Evolutionary conservation across 2,329 filamentous ascomycete species (phyloP).

Genomic region (Alternaria alternata): DNA sequence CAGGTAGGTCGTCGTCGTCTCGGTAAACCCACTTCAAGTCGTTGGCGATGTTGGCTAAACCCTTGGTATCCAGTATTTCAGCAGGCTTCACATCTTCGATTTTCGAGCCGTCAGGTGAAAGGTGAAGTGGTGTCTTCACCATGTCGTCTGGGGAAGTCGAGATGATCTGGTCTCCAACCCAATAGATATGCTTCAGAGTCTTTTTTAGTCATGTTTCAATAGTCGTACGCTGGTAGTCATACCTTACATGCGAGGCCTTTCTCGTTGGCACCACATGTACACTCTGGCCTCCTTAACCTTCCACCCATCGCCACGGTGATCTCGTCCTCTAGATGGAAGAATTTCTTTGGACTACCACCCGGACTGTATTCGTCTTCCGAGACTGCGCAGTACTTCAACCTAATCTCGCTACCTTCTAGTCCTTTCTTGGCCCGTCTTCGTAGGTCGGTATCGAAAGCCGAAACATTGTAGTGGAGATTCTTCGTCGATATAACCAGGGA

Average conservation of each 20-base stretch:
- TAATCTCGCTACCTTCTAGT: constrained; percentile 46
- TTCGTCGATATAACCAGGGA: constrained; percentile 45
- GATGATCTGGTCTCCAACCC: constrained; percentile 48
- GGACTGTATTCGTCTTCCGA: constrained; percentile 33
- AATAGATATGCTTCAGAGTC: constrained; percentile 48
- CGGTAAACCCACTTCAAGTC: constrained; percentile 43
- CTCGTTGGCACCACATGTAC: constrained; percentile 48
- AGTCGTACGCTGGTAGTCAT: constrained; percentile 1
- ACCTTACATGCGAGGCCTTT: constrained; percentile 48
- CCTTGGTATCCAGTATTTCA: constrained; percentile 37
- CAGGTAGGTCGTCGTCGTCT: constrained; percentile 34
- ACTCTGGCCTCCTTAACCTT: constrained; percentile 35
- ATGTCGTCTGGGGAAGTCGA: constrained; percentile 32
- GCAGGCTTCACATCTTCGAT: constrained; percentile 42
- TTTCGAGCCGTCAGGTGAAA: constrained; percentile 45
- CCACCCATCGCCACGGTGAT: constrained; percentile 47
- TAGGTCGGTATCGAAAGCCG: constrained; percentile 40
- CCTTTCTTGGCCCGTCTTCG: constrained; percentile 42
- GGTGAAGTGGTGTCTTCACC: constrained; percentile 36
- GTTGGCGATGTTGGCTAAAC: constrained; percentile 38
- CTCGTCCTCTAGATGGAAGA: constrained; percentile 49
- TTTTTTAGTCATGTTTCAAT: constrained; percentile 5
- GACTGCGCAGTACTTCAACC: constrained; percentile 47
- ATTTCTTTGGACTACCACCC: constrained; percentile 27
- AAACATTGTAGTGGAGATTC: constrained; percentile 47